Evolutionary conservation across 345 rosid genomes (phyloP).

Genomic region (Hevea brasiliensis): DNA sequence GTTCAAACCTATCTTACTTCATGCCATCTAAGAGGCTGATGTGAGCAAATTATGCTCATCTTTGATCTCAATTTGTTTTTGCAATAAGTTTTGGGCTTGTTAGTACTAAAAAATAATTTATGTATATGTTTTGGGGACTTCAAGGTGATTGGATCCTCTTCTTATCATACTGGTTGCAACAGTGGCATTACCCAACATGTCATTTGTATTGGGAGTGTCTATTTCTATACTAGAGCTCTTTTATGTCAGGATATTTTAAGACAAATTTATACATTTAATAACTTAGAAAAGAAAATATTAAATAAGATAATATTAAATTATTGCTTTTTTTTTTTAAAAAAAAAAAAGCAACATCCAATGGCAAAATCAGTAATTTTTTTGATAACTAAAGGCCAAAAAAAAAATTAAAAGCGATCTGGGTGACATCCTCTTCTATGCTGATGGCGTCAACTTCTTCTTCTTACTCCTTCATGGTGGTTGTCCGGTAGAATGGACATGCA

Average conservation of each 20-base stretch:
- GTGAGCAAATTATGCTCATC: conserved; percentile 88
- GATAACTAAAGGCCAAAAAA: background rate
- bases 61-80: conserved; percentile 66
- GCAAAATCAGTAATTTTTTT: background rate
- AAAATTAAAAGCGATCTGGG: conserved; percentile 44
- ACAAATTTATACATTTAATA: conserved; percentile 47
- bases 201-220: conserved; percentile 46
- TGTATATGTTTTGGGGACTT: conserved; percentile 40
- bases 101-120: conserved; percentile 49
- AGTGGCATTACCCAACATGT: conserved; percentile 40
- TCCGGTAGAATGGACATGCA: conserved; percentile 25
- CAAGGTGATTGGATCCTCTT: conserved; percentile 49
- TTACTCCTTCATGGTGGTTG: conserved; percentile 25
- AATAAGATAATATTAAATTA: no score
- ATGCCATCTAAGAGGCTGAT: conserved; percentile 89
- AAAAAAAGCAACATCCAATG: no score
- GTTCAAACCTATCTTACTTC: conserved; percentile 56
- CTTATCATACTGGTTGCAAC: conserved; percentile 51
- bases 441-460: conserved; percentile 41
- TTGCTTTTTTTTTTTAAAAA: no score
- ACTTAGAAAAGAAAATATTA: conserved; percentile 21
- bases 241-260: conserved; percentile 39
- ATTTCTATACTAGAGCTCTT: conserved; percentile 42
- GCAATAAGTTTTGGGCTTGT: conserved; percentile 66
- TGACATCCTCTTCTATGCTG: conserved; percentile 74